Evolutionary conservation across 495 filamentous ascomycete genomes (phyloP).

Genomic region (Neurospora sublineolata): DNA sequence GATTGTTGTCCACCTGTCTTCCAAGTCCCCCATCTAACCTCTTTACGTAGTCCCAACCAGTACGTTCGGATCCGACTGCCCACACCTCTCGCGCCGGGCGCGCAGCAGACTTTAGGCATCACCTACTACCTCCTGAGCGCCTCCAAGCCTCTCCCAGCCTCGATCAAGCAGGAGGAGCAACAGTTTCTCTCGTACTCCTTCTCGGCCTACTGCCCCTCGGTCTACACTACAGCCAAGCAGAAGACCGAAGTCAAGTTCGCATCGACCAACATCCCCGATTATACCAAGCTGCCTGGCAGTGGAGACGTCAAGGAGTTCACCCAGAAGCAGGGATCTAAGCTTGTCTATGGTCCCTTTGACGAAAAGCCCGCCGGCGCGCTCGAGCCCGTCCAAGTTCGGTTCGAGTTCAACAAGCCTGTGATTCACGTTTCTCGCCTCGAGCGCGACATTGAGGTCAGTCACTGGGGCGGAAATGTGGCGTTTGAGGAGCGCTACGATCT

Average conservation of each 20-base stretch:
- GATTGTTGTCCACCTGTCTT: neutral
- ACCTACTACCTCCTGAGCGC: constrained; percentile 66
- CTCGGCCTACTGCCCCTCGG: constrained; percentile 69
- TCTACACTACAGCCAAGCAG: constrained; percentile 77
- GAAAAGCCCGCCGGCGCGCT: constrained; percentile 60
- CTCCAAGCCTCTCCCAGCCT: constrained; percentile 65
- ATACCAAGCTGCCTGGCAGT: constrained; percentile 56
- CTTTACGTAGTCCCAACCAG: constrained; percentile 51
- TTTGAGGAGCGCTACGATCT: constrained; percentile 90
- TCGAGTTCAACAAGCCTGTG: constrained; percentile 90
- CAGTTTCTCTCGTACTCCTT: constrained; percentile 81
- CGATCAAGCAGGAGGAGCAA: constrained; percentile 66
- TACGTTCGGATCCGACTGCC: constrained; percentile 77
- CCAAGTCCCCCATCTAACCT: constrained; percentile 1
- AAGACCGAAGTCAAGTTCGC: constrained; percentile 95
- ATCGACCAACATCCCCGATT: constrained; percentile 66
- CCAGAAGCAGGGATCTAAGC: constrained; percentile 68
- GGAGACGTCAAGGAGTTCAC: constrained; percentile 57
- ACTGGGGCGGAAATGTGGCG: constrained; percentile 95
- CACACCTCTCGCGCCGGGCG: constrained; percentile 57
- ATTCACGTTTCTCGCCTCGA: constrained; percentile 64
- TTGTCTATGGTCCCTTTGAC: constrained; percentile 86
- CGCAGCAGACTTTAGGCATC: constrained; percentile 77
- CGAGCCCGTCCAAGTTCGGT: constrained; percentile 67
- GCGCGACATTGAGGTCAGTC: constrained; percentile 86